phyloP scores from a whole-genome alignment of 495 filamentous ascomycete species.

The Hypoxylon fragiforme region DNA sequence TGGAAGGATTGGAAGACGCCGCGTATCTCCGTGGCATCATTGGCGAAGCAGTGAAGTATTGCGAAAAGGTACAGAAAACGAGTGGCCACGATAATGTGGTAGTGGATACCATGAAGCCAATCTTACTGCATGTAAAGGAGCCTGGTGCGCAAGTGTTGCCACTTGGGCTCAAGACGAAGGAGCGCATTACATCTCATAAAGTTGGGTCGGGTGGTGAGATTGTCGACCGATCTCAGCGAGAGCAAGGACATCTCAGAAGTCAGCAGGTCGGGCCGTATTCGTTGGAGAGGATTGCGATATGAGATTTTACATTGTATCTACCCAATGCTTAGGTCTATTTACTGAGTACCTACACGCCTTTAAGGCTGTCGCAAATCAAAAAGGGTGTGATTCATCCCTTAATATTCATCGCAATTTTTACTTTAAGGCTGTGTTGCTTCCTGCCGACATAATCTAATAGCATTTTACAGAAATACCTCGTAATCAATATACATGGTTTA shows the following conservation, averaged over 20 bases:
- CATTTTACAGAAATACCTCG: too few relatives aligned
- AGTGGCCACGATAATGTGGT: conserved; percentile 11
- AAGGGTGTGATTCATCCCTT: too few relatives aligned
- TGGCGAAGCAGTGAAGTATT: conserved; percentile 70
- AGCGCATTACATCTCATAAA: conserved; percentile 55
- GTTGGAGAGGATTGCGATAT: conserved; percentile 68
- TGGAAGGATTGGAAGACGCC: conserved; percentile 77
- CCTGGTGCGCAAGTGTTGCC: conserved; percentile 54
- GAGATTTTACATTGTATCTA: too few relatives aligned
- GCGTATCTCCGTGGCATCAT: conserved; percentile 68
- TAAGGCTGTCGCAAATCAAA: too few relatives aligned
- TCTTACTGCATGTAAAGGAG: conserved; percentile 33
- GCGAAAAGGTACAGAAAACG: conserved; percentile 48
- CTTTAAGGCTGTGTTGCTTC: too few relatives aligned
- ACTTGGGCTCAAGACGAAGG: conserved; percentile 70
- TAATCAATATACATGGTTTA: too few relatives aligned
- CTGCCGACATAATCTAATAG: too few relatives aligned
- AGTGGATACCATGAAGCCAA: conserved; percentile 28
- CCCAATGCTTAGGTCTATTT: too few relatives aligned
- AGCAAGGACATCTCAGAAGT: conserved; percentile 72
- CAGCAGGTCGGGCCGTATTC: conserved; percentile 77
- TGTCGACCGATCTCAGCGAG: conserved; percentile 62
- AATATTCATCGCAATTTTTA: too few relatives aligned
- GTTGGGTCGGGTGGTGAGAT: conserved; percentile 66
- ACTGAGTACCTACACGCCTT: too few relatives aligned